phyloP scores from a whole-genome alignment of 306 rosid genomes.

The Prunus mongolica region DNA sequence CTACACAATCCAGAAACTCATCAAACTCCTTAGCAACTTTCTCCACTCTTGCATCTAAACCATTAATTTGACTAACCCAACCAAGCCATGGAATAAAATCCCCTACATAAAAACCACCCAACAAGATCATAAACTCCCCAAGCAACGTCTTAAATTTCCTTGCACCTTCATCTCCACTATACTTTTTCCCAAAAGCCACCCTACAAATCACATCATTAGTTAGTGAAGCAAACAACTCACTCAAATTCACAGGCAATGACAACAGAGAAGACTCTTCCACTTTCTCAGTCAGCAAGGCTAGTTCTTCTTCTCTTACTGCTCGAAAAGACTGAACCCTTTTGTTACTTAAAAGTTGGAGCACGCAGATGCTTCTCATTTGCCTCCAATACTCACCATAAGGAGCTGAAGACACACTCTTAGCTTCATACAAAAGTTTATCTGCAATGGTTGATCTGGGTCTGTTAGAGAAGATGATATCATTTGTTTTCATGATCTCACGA shows the following conservation, averaged over 20 bases:
- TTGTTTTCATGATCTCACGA: slow-evolving; percentile 32
- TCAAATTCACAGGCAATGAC: slow-evolving; percentile 27
- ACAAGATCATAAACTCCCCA: slow-evolving; percentile 19
- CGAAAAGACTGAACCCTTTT: slow-evolving; percentile 33
- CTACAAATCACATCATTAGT: slow-evolving; percentile 43
- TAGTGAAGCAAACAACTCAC: slow-evolving; percentile 20
- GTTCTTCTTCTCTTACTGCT: slow-evolving; percentile 27
- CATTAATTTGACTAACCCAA: slow-evolving; percentile 35
- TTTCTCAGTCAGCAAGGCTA: background rate
- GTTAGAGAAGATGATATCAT: slow-evolving; percentile 28
- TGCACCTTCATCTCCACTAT: slow-evolving; percentile 24
- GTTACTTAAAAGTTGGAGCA: slow-evolving; percentile 30
- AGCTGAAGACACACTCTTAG: slow-evolving; percentile 12
- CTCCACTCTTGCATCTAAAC: slow-evolving; percentile 34
- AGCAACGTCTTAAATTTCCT: slow-evolving; percentile 27
- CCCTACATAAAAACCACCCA: slow-evolving; percentile 36
- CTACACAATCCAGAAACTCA: slow-evolving; percentile 36
- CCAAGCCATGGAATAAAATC: slow-evolving; percentile 54
- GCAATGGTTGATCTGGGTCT: background rate
- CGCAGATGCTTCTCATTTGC: slow-evolving; percentile 23
- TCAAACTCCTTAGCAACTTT: slow-evolving; percentile 38
- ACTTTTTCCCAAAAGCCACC: slow-evolving; percentile 53
- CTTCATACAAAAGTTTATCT: slow-evolving; percentile 8
- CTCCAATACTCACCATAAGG: slow-evolving; percentile 45
- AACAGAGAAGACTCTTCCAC: slow-evolving; percentile 17